Conservation (phyloP, 2,329 filamentous ascomycete genomes). For the Colletotrichum falcatum region DNA sequence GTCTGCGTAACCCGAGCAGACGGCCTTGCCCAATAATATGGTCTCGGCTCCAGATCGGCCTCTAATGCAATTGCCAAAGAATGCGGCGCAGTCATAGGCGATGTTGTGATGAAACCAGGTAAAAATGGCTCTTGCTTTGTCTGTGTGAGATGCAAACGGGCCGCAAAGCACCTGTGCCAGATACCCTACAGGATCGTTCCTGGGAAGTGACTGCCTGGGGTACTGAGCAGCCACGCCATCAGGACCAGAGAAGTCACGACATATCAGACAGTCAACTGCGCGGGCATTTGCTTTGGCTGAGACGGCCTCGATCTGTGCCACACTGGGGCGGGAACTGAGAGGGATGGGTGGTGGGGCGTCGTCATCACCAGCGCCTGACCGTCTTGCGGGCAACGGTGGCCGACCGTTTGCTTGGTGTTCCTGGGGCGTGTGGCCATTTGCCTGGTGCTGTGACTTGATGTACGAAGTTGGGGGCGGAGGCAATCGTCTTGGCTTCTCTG, state of each 20-base stretch:
- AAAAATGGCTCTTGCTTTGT: conserved; percentile 94
- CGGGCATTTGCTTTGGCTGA: conserved; percentile 49
- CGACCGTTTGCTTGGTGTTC: conserved; percentile 37
- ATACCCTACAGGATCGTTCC: conserved; percentile 73
- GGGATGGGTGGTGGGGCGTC: conserved; percentile 65
- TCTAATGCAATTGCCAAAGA: conserved; percentile 79
- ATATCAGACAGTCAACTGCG: conserved; percentile 74
- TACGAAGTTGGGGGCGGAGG: conserved; percentile 37
- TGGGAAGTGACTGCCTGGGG: conserved; percentile 77
- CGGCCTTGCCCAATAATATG: conserved; percentile 81
- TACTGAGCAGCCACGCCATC: conserved; percentile 84
- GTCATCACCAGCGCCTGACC: conserved; percentile 32
- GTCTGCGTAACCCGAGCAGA: conserved; percentile 91
- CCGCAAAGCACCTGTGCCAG: conserved; percentile 82
- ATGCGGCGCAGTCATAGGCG: conserved; percentile 82
- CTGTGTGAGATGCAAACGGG: conserved; percentile 83
- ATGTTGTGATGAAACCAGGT: conserved; percentile 97
- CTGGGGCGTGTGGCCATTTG: conserved; percentile 44
- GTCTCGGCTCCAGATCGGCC: conserved; percentile 78
- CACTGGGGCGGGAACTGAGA: conserved; percentile 63
- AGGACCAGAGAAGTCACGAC: conserved; percentile 87
- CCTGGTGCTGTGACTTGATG: conserved; percentile 28
- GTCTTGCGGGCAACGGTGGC: conserved; percentile 35
- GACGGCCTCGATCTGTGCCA: conserved; percentile 62
- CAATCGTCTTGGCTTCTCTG: conserved; percentile 34